Evolutionary conservation across 495 filamentous ascomycete genomes (phyloP), one percentile per base, ranked within the genome.

Genomic region (Cercophora samala): DNA sequence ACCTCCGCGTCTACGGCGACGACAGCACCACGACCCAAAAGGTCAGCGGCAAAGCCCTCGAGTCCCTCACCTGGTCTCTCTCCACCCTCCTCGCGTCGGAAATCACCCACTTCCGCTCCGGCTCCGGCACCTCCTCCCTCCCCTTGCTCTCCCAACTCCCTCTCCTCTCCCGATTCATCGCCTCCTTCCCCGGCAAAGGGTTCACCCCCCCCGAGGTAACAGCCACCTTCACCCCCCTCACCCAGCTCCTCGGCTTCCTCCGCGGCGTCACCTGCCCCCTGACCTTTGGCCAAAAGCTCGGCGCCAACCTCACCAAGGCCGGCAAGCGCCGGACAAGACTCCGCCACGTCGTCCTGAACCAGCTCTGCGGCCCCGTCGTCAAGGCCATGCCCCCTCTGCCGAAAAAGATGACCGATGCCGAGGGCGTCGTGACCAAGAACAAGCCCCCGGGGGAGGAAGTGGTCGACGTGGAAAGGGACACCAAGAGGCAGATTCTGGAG

Each of bases 21-120:
- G 53, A 17, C 9, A 51, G 3, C 4, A 46, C 56, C 13, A 52
- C n/a, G n/a, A n/a, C 6, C 21, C 29, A 64, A 11, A 23, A 64
- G 46, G 58, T 66, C 18, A 58, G 64, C 55, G 60, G 63, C 58
- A 65, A 69, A 60, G 62, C 58, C 18, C 64, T 63, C 37, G 22
- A 65, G 3, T 46, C 58, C 5, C 17, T 71, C 13, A 8, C 52
- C 8, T 71, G 66, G 69, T 71, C 65, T 23, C 58, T 68, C 21
- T 26, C 63, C 0, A 68, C 69, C 13, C 69, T 68, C 21, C 29
- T 70, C 4, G 15, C 65, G 1, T 67, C 68, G 2, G 68, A 70
- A 26, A 37, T 70, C 1, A 21, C 65, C 19, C 58, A 63, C 58
- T 70, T 70, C 58, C 54, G 56, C 60, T 66, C 52, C 22, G 62